Conservation (phyloP, 2,329 filamentous ascomycete genomes). For the Pyrenochaeta sp. region DNA sequence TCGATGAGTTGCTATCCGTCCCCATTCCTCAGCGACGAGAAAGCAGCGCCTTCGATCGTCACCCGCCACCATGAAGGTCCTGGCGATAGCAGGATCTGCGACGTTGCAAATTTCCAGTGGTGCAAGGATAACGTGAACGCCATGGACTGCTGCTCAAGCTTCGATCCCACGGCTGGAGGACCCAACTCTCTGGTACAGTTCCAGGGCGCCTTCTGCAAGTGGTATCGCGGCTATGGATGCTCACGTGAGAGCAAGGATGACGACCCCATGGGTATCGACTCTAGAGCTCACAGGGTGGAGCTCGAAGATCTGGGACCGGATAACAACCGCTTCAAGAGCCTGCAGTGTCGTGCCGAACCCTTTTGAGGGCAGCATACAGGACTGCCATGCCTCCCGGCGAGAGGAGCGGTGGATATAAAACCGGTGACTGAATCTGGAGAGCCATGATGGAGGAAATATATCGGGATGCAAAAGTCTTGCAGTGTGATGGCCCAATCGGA, state of each 20-base stretch:
- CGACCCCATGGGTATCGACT: not conserved
- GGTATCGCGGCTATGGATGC: constrained; percentile 2
- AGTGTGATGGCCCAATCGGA: not conserved
- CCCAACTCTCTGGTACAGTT: constrained; percentile 1
- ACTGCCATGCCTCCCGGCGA: not conserved
- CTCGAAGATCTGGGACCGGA: not conserved
- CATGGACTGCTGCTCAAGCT: constrained; percentile 3
- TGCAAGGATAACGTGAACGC: constrained; percentile 6
- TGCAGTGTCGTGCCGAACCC: not conserved
- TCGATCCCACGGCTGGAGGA: not conserved
- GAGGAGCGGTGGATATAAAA: not conserved
- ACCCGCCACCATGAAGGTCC: not conserved
- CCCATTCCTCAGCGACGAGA: no score
- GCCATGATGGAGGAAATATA: not conserved
- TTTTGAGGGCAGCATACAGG: not conserved
- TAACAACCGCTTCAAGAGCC: not conserved
- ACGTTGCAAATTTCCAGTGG: not conserved
- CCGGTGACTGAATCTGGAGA: not conserved
- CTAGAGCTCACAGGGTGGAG: not conserved
- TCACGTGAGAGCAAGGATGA: not conserved
- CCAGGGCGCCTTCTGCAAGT: constrained; percentile 1
- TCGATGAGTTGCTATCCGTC: not conserved
- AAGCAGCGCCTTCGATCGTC: not conserved
- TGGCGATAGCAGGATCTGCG: not conserved
- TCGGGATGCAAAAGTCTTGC: no score